Percentiles rank a stretch among this genome's conserved stretches.
Conservation (phyloP, 106 monocot genomes). For the Narthecium ossifragum region DNA sequence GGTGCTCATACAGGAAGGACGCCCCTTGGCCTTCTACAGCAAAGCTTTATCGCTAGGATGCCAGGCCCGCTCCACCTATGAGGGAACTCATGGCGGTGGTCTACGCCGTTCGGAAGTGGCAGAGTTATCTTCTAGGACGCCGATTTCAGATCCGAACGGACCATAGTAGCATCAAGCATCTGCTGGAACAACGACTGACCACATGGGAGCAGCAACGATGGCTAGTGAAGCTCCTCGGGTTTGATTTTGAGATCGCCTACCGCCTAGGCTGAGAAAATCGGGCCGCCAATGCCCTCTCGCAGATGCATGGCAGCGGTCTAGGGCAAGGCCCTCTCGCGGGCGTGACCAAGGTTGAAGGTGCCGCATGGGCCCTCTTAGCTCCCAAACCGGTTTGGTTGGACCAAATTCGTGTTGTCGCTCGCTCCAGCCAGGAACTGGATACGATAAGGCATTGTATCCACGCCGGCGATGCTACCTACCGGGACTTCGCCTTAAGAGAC, state of each 20-base stretch:
- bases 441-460: too few relatives aligned
- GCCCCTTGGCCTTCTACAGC: neutral
- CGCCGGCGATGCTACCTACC: too few relatives aligned
- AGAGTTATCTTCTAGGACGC: neutral
- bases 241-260: neutral
- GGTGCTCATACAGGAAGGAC: neutral
- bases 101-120: neutral
- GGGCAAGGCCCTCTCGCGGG: neutral
- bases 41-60: neutral
- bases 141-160: neutral
- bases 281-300: neutral
- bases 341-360: neutral
- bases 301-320: neutral
- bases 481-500: neutral
- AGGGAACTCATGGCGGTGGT: neutral
- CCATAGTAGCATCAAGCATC: neutral
- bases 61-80: neutral
- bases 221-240: neutral
- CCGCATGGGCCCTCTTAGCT: neutral
- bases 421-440: too few relatives aligned
- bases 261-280: neutral
- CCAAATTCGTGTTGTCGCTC: too few relatives aligned
- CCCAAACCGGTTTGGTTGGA: neutral
- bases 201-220: neutral
- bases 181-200: neutral